phyloP scores from a whole-genome alignment of 2,329 filamentous ascomycete species.

The Colletotrichum liriopes region DNA sequence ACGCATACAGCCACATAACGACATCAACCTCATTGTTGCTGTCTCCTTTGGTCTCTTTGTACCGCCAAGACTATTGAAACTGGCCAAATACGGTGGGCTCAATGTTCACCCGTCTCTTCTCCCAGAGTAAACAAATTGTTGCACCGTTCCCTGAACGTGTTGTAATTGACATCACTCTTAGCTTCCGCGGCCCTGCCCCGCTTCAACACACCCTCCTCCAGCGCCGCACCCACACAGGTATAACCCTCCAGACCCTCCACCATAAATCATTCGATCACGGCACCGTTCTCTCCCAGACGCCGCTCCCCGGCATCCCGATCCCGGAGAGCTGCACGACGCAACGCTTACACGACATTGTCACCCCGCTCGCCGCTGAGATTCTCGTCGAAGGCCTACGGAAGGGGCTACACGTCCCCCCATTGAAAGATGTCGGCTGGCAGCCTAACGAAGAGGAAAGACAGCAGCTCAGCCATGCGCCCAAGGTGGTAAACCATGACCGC shows the following conservation, averaged over 20 bases:
- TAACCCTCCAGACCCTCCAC: constrained; percentile 91
- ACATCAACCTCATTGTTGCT: constrained; percentile 86
- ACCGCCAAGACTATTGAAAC: constrained; percentile 79
- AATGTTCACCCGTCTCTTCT: constrained; percentile 95
- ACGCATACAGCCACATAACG: constrained; percentile 65
- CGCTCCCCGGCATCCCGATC: constrained; percentile 69
- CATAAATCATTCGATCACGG: constrained; percentile 84
- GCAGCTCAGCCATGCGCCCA: constrained; percentile 73
- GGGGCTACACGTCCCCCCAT: constrained; percentile 76
- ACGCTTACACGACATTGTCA: constrained; percentile 65
- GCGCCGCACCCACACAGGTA: constrained; percentile 74
- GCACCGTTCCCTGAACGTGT: constrained; percentile 11
- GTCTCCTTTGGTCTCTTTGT: constrained; percentile 96
- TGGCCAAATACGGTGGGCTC: constrained; percentile 85
- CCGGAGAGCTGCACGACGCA: constrained; percentile 60
- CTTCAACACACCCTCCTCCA: constrained; percentile 87
- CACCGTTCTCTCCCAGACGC: constrained; percentile 79
- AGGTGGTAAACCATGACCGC: constrained; percentile 77
- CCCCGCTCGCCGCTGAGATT: constrained; percentile 77
- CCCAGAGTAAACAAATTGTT: constrained; percentile 74
- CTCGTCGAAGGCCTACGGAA: constrained; percentile 76
- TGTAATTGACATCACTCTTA: constrained; percentile 50
- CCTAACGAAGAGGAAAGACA: constrained; percentile 43
- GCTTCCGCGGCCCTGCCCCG: constrained; percentile 88
- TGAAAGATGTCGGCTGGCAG: constrained; percentile 56